Percentiles rank a stretch among this genome's conserved stretches.
phyloP scores from a whole-genome alignment of 2,329 filamentous ascomycete species.

The Neodidymelliopsis sp. region DNA sequence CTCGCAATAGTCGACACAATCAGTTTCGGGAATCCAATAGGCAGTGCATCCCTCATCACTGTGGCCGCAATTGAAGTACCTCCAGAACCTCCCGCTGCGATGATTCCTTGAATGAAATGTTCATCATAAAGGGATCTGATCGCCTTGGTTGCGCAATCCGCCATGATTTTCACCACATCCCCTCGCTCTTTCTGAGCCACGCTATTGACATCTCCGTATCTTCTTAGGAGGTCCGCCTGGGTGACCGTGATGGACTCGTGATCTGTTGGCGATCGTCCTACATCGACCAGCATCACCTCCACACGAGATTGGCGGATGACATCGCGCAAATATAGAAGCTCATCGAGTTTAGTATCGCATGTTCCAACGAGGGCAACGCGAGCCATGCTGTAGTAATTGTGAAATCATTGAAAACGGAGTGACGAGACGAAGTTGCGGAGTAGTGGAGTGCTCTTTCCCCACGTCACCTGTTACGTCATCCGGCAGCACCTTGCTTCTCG shows the following conservation, averaged over 20 bases:
- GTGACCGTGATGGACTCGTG: slow-evolving; percentile 58
- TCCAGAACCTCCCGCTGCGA: slow-evolving; percentile 69
- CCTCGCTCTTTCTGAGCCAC: slow-evolving; percentile 57
- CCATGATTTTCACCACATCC: slow-evolving; percentile 66
- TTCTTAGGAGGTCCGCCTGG: slow-evolving; percentile 53
- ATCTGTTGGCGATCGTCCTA: slow-evolving; percentile 57
- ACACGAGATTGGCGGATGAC: slow-evolving; percentile 50
- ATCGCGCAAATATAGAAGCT: slow-evolving; percentile 63
- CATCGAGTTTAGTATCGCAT: slow-evolving; percentile 69
- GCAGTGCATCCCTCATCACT: slow-evolving; percentile 67
- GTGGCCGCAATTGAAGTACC: slow-evolving; percentile 67
- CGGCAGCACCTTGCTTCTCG: background rate
- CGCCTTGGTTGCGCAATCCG: slow-evolving; percentile 54
- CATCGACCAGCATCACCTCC: slow-evolving; percentile 61
- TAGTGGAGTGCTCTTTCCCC: background rate
- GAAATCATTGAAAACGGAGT: background rate
- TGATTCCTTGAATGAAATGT: slow-evolving; percentile 60
- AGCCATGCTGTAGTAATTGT: slow-evolving; percentile 4
- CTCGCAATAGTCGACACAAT: slow-evolving; percentile 75
- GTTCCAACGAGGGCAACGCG: slow-evolving; percentile 66
- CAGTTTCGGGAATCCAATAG: slow-evolving; percentile 73
- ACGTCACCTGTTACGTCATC: slow-evolving; percentile 16
- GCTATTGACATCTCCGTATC: slow-evolving; percentile 36
- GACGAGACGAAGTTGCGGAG: background rate
- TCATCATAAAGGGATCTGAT: slow-evolving; percentile 52